Base-by-base conservation (phyloP, 192 early-diverging fungal genomes). In the Cladochytrium replicatum region DNA sequence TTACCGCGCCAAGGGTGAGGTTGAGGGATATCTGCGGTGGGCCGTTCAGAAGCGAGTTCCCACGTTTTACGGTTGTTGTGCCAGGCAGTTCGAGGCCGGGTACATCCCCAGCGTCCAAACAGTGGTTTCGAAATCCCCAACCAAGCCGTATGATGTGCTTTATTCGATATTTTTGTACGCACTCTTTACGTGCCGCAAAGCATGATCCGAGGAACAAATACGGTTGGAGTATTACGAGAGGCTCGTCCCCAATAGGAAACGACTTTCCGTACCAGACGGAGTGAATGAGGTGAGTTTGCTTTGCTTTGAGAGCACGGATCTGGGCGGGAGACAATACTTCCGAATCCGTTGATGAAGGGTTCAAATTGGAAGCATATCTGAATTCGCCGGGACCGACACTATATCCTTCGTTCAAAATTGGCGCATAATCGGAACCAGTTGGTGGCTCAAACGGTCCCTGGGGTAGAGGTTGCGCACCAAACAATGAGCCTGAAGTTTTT, bases 81-180 rank as follows among this genome's bases (percentile, higher is more conserved):
- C 32, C 46, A 27, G 17, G 6, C 46, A 47, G 6, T n/a, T n/a
- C 21, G 32, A 19, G 37, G 37, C 17, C 48, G 19, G 11, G 22
- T 11, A 11, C 29, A 38, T 32, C 29, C 19, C 9, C 22, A 21
- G 4, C 27, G n/a, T 22, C 24, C 25, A 23, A 25, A 25, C 57
- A 60, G 2, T 28, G 23, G 19, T 56, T 47, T 24, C 46, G 46
- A 29, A 71, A 71, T 24, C 67, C 69, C 57, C 62, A 66, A 9
- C 69, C 69, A 17, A 71, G 50, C 37, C 69, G 38, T 23, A 71
- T 26, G 37, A 71, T 48, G 43, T 71, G 61, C n/a, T 50, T 52
- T n/a, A 71, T 71, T 24, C 50, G 38, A 15, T 68, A n/a, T 21
- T 50, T 52, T 1, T n/a, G 13, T 23, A 59, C 22, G 34, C 40